Evolutionary conservation across 768 basidiomycete species (phyloP).

Genomic region (Calocybe cyanea): DNA sequence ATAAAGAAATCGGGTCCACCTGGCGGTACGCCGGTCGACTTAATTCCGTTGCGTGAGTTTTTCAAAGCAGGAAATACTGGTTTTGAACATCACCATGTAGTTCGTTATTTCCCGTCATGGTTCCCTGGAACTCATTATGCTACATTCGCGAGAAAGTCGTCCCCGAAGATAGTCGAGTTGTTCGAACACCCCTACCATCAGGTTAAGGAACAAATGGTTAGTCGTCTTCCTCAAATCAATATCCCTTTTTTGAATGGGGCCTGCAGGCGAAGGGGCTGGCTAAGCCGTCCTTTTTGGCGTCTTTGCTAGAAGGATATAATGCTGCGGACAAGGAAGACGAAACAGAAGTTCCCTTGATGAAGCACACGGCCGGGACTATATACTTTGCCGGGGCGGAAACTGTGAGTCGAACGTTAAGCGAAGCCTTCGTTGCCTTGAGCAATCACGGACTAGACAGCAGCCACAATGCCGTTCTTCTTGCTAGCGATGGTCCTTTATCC

Average conservation of each 20-base stretch:
- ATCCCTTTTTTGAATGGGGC: constrained; percentile 8
- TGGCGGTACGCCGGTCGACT: constrained; percentile 14
- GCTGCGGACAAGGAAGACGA: not conserved
- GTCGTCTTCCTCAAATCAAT: not conserved
- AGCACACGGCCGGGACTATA: constrained; percentile 17
- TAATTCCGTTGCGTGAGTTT: constrained; percentile 24
- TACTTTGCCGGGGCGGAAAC: constrained; percentile 27
- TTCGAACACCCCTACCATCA: constrained; percentile 6
- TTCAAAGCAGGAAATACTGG: not conserved
- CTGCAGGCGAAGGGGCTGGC: constrained; percentile 18
- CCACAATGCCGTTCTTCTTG: constrained; percentile 28
- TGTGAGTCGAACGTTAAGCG: not conserved
- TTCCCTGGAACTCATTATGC: constrained; percentile 14
- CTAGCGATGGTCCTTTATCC: constrained; percentile 38
- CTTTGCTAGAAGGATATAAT: constrained; percentile 14
- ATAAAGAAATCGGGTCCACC: constrained; percentile 23
- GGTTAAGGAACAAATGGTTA: constrained; percentile 11
- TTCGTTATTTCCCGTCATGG: constrained; percentile 11
- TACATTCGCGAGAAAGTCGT: constrained; percentile 1
- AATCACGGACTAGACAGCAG: constrained; percentile 21
- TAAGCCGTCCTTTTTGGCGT: constrained; percentile 19
- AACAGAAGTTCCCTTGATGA: constrained; percentile 11
- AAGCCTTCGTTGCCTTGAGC: not conserved
- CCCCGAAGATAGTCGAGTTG: not conserved
- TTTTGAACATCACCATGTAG: no score